These are phyloP conservation scores for Angomonas ambiguus DNA, from an alignment of 208 protist species.

Conservation along the genomic window DNA sequence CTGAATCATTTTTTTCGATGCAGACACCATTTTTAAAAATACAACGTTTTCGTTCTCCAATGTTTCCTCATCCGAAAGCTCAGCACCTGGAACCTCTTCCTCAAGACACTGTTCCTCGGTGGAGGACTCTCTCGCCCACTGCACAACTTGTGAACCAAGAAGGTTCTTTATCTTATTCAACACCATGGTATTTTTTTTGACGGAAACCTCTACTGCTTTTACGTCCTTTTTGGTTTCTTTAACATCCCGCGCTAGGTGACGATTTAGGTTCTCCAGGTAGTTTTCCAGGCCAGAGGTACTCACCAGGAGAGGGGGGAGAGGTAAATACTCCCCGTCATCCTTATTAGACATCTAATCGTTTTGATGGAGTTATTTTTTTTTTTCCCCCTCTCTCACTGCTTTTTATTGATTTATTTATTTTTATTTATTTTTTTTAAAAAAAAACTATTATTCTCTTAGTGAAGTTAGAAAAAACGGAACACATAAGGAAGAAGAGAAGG, in stretches of 20 bases:
- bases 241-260: constrained; percentile 24
- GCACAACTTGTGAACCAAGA: constrained; percentile 22
- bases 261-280: constrained; percentile 31
- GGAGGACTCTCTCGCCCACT: constrained; percentile 16
- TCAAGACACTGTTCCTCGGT: too few relatives aligned
- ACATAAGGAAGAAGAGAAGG: too few relatives aligned
- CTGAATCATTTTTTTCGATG: constrained; percentile 15
- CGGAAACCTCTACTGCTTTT: neutral
- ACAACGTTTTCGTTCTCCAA: constrained; percentile 3
- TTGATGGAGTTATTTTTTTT: too few relatives aligned
- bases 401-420: neutral
- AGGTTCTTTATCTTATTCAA: constrained; percentile 22
- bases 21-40: constrained; percentile 12
- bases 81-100: neutral
- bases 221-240: constrained; percentile 12
- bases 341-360: neutral
- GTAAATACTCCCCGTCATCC: constrained; percentile 17
- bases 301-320: constrained; percentile 33
- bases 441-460: neutral
- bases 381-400: too few relatives aligned
- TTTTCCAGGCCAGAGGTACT: constrained; percentile 33
- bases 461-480: neutral
- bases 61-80: constrained; percentile 2
- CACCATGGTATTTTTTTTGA: constrained; percentile 2
- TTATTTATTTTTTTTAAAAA: neutral